Percentiles rank a stretch among this genome's conserved stretches.
These are phyloP conservation scores for Knufia fluminis DNA, from an alignment of 2,329 filamentous ascomycete species.

Conservation along the genomic window DNA sequence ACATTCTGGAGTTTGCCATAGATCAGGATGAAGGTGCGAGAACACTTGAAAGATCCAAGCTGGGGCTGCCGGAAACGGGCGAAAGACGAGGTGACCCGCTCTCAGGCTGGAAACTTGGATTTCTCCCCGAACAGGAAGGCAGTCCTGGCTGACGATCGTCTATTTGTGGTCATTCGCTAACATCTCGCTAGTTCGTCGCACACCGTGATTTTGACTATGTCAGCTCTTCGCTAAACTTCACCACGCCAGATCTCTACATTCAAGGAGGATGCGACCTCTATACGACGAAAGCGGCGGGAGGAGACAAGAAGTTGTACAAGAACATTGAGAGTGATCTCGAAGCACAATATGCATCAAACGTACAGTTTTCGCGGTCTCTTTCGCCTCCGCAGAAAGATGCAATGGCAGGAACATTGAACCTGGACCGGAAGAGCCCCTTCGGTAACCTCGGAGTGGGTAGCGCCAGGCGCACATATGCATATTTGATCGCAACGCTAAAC, in stretches of 20 bases:
- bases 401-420: conserved; percentile 57
- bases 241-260: conserved; percentile 84
- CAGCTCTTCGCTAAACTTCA: conserved; percentile 88
- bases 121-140: background rate
- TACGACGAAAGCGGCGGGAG: conserved; percentile 89
- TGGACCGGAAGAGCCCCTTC: conserved; percentile 83
- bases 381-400: conserved; percentile 71
- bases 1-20: background rate
- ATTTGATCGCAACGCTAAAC: conserved; percentile 91
- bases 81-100: background rate
- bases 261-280: conserved; percentile 93
- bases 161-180: conserved; percentile 12
- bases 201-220: conserved; percentile 85
- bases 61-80: conserved; percentile 9
- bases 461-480: conserved; percentile 86
- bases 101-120: background rate
- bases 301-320: conserved; percentile 95
- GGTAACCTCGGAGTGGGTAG: conserved; percentile 80
- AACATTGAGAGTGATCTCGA: conserved; percentile 87
- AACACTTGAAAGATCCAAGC: background rate
- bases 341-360: conserved; percentile 78
- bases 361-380: conserved; percentile 76
- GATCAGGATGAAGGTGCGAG: conserved; percentile 24
- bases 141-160: background rate
- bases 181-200: conserved; percentile 66